Base-by-base conservation (phyloP, 495 filamentous ascomycete genomes). In the Massariosphaeria phaeospora region DNA sequence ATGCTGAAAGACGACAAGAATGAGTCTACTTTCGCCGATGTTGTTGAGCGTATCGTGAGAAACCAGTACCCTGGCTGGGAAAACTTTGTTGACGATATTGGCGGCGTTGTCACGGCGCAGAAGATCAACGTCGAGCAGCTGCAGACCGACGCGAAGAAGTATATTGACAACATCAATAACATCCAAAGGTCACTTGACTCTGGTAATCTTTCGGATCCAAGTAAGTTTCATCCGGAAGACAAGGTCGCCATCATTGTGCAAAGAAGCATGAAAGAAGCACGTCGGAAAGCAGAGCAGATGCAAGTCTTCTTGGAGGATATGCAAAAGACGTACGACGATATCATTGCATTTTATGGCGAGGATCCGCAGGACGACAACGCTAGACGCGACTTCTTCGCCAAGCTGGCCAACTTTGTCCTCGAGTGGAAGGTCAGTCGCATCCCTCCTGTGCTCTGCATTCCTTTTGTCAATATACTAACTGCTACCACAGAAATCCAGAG, bases 1-100 rank as follows among this genome's bases (percentile, higher is more conserved):
- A 98, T 97, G 88, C 88, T 97, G 51, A 98, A 98, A 71, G 93
- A 98, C 62, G 89, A 95, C 73, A 96, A 96, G 80, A 98, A 98
- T 65, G 85, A 97, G 68, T 88, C 87, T 3, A 96, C 88, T 1
- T 91, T 98, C 67, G 89, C 91, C 33, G 93, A 98, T 70, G 79
- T 96, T 31, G 89, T 97, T n/a, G 93, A 98, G 69, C 86, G 91
- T 59, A 95, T 96, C 59, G 91, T 98, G 36, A 85, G 93, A 25
- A 89, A 85, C 59, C 93, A 96, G 68, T 97, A 96, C 61, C 88
- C 93, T 1, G 86, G 96, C 69, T 97, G 89, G 88, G 89, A 96
- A 69, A 76, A 75, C 27, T 98, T 97, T 70, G 70, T 76, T 20
- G 84, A 88, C 4, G 93, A 98, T 60, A 93, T 98, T 46, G 74